Conservation (phyloP, 2,329 filamentous ascomycete genomes). For the Xylariaceae sp. region DNA sequence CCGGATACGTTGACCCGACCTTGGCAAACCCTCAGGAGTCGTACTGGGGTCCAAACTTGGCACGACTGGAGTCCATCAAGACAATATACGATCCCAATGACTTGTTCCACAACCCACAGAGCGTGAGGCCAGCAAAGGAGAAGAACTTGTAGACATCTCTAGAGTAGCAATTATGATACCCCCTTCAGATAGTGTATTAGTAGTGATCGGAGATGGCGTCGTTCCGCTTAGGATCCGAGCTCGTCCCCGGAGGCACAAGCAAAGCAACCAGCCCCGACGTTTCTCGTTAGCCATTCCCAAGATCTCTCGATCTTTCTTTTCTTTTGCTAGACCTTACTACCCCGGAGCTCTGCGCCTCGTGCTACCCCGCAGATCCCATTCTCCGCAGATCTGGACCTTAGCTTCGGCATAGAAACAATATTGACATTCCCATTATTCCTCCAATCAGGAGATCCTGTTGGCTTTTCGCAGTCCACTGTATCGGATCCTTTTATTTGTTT, state of each 20-base stretch:
- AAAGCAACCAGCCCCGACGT: no score
- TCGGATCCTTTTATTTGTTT: no score
- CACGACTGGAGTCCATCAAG: constrained; percentile 47
- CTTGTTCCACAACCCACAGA: constrained; percentile 58
- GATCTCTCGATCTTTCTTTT: no score
- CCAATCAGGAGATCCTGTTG: constrained; percentile 9
- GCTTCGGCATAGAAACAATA: no score
- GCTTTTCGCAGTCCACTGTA: no score
- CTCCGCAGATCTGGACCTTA: no score
- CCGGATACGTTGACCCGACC: constrained; percentile 58
- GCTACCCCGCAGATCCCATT: no score
- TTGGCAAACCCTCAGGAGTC: constrained; percentile 45
- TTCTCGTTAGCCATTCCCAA: no score
- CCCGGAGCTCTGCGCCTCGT: no score
- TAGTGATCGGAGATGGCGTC: neutral
- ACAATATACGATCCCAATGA: constrained; percentile 48
- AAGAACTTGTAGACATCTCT: constrained; percentile 1
- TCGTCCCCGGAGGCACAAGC: no score
- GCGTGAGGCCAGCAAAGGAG: constrained; percentile 34
- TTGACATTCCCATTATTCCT: constrained; percentile 24
- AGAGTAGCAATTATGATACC: constrained; percentile 1
- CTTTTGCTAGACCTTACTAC: no score
- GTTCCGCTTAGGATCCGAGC: no score
- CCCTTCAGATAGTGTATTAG: neutral
- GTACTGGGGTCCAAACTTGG: constrained; percentile 55